Base-by-base conservation (phyloP, 2,329 filamentous ascomycete genomes). In the Cladosporium sp. region DNA sequence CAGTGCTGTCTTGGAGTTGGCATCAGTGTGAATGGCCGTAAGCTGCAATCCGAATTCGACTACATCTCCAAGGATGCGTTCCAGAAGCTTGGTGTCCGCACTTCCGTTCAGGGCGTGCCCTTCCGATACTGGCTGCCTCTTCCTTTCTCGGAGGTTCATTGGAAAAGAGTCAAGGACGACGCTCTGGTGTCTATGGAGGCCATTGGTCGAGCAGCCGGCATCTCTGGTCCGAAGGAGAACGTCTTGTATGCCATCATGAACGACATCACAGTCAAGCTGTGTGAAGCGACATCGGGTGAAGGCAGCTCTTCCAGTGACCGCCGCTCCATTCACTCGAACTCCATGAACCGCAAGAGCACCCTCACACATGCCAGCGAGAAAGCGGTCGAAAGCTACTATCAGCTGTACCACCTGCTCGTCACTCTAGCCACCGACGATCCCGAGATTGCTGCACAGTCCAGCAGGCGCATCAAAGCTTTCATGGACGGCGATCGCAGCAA, bases 161-260 rank as follows among this genome's bases (percentile, higher is more conserved):
- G 70, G 70, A 51, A 25, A 18, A 61, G 66, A n/a, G 69, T 68
- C 13, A 63, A 54, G 18, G 56, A 34, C 8, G 39, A 58, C 14
- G 39, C 62, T 30, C 32, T 63, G 11, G 39, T 64, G 3, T 59
- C 54, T 18, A 30, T 70, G 18, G 60, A 51, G 16, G 32, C 10
- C 11, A 67, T 72, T 32, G 61, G 58, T 13, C 36, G 18, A 4
- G n/a, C 23, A 6, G 58, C 61, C 1, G 34, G 46, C 4, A 34
- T 68, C 34, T 43, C 58, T 2, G 67, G 67, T 14, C 58, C 60
- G 11, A 39, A 53, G 21, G 67, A 69, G 30, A 66, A 69, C 16
- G 67, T 69, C 43, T 58, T 71, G 28, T 70, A 69, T 58, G 57
- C 63, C 16, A 68, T 72, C 63, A 70, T 71, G 69, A 72, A 70